Evolutionary conservation across 2,329 filamentous ascomycete species (phyloP).

Genomic region (Exophiala aquamarina): DNA sequence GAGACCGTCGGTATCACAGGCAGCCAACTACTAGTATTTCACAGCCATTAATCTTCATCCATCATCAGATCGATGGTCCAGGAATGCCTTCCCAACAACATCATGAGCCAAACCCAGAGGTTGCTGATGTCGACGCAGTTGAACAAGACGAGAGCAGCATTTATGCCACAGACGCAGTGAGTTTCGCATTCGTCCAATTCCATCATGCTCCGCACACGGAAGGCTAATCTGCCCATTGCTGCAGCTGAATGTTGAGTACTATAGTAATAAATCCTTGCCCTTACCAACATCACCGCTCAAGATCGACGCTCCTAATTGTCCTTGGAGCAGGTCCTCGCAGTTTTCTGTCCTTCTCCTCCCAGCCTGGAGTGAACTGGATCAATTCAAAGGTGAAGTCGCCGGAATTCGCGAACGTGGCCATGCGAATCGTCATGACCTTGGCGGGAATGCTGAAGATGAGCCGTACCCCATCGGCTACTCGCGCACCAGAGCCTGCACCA

Average conservation of each 20-base stretch:
- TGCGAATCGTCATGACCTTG: background rate
- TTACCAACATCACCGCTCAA: background rate
- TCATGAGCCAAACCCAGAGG: background rate
- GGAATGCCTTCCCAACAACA: background rate
- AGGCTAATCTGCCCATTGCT: background rate
- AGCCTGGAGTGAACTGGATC: constrained; percentile 10
- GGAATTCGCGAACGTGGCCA: constrained; percentile 4
- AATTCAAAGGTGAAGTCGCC: constrained; percentile 5
- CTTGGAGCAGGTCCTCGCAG: constrained; percentile 6
- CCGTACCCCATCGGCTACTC: background rate
- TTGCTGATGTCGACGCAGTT: background rate
- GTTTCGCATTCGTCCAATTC: background rate
- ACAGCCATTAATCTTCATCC: background rate
- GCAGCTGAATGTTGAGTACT: constrained; percentile 13
- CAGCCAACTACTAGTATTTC: background rate
- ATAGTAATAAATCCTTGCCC: background rate
- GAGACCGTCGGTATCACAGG: background rate
- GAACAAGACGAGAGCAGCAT: constrained; percentile 8
- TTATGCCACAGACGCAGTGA: constrained; percentile 8
- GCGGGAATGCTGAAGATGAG: constrained; percentile 14
- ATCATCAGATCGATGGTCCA: background rate
- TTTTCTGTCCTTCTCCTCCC: constrained; percentile 13
- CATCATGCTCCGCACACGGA: background rate
- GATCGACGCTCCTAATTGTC: too few species aligned
- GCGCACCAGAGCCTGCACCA: constrained; percentile 8